Conservation (phyloP, 1,139 yeast genomes). For the Lizanozyma gosingica region DNA sequence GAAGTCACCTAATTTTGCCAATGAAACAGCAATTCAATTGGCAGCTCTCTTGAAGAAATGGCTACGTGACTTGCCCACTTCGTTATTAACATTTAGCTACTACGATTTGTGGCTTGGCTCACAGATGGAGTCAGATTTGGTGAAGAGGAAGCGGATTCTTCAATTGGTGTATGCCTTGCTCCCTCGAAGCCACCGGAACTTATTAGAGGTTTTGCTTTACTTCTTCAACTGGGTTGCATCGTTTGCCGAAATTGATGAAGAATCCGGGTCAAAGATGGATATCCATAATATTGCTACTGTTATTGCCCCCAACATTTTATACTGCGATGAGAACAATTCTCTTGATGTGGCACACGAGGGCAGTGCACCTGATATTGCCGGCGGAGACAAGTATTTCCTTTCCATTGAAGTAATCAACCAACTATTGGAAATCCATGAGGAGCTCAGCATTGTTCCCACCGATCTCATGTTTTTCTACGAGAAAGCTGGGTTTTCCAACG, state of each 20-base stretch:
- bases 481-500: constrained; percentile 21
- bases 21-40: constrained; percentile 82
- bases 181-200: constrained; percentile 76
- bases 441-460: constrained; percentile 66
- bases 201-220: constrained; percentile 75
- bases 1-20: constrained; percentile 60
- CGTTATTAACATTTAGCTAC: constrained; percentile 68
- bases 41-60: constrained; percentile 92
- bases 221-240: constrained; percentile 96
- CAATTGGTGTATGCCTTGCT: constrained; percentile 72
- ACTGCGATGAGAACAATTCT: constrained; percentile 28
- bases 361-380: neutral
- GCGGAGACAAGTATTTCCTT: constrained; percentile 69
- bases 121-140: constrained; percentile 45
- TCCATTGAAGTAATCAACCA: constrained; percentile 88
- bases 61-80: constrained; percentile 87
- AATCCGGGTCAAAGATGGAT: constrained; percentile 94
- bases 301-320: constrained; percentile 83
- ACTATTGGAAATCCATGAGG: constrained; percentile 76
- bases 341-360: neutral
- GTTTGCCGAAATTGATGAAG: constrained; percentile 81
- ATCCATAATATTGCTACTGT: constrained; percentile 93
- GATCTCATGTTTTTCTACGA: constrained; percentile 36
- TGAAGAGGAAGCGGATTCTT: constrained; percentile 45
- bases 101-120: constrained; percentile 79